Percentiles rank a stretch among this genome's conserved stretches.
Conservation (phyloP, 2,329 filamentous ascomycete species). For the Dactylellina parvicollis region DNA sequence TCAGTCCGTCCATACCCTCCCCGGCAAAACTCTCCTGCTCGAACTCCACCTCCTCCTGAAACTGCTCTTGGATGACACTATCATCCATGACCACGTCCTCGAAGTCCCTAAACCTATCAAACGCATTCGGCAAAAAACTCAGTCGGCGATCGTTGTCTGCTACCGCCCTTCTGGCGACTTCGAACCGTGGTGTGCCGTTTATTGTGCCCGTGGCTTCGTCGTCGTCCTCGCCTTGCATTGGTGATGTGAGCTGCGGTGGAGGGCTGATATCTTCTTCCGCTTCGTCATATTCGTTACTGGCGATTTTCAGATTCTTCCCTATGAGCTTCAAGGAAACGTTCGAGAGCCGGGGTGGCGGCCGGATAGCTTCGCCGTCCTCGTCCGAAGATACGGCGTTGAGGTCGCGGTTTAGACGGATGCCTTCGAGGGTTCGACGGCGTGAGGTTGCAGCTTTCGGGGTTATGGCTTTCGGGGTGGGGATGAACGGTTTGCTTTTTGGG, state of each 20-base stretch:
- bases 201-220: slow-evolving; percentile 14
- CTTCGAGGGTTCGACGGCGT: slow-evolving; percentile 30
- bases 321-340: slow-evolving; percentile 35
- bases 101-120: slow-evolving; percentile 42
- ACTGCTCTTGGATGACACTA: slow-evolving; percentile 29
- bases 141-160: slow-evolving; percentile 36
- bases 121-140: slow-evolving; percentile 42
- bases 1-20: slow-evolving; percentile 39
- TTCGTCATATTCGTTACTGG: slow-evolving; percentile 40
- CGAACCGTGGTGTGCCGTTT: slow-evolving; percentile 27
- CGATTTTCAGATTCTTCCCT: slow-evolving; percentile 29
- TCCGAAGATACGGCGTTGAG: slow-evolving; percentile 33
- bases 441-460: slow-evolving; percentile 35
- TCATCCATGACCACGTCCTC: slow-evolving; percentile 34
- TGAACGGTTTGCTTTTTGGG: slow-evolving; percentile 41
- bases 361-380: slow-evolving; percentile 15
- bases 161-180: slow-evolving; percentile 38
- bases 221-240: slow-evolving; percentile 22
- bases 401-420: slow-evolving; percentile 38
- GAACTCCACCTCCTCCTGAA: slow-evolving; percentile 5
- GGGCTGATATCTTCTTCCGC: slow-evolving; percentile 45
- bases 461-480: slow-evolving; percentile 42
- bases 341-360: slow-evolving; percentile 18
- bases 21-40: slow-evolving; percentile 29
- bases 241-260: slow-evolving; percentile 30